These are phyloP conservation scores for Hevea brasiliensis DNA, from an alignment of 345 rosid species.

Conservation along the genomic window DNA sequence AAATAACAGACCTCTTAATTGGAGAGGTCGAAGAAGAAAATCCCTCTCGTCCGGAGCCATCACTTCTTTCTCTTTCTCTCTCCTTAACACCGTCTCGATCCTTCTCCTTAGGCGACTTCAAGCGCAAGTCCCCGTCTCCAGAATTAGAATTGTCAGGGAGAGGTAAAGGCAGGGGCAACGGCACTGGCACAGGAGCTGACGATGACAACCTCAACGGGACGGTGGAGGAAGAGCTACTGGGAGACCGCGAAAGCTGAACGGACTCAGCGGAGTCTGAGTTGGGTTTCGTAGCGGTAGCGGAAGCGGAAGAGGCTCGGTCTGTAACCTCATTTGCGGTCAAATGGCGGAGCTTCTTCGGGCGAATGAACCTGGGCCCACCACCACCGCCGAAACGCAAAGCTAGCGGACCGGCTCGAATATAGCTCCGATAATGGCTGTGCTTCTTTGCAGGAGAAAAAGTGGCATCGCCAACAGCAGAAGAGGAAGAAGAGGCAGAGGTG, in stretches of 20 bases:
- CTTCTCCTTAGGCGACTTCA: conserved; percentile 39
- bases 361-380: conserved; percentile 42
- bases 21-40: conserved; percentile 38
- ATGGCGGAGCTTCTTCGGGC: conserved; percentile 61
- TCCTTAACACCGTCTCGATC: conserved; percentile 32
- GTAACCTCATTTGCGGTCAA: conserved; percentile 49
- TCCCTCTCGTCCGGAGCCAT: conserved; percentile 32
- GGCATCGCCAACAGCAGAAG: neutral
- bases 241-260: conserved; percentile 29
- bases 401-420: conserved; percentile 9
- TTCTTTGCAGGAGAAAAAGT: neutral
- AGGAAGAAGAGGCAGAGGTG: conserved; percentile 26
- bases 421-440: neutral
- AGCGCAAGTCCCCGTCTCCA: conserved; percentile 38
- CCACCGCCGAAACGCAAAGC: conserved; percentile 22
- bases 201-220: conserved; percentile 27
- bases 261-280: conserved; percentile 14
- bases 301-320: neutral
- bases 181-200: conserved; percentile 40
- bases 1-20: conserved; percentile 37
- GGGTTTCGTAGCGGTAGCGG: conserved; percentile 21
- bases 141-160: conserved; percentile 34
- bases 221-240: conserved; percentile 20
- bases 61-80: conserved; percentile 23
- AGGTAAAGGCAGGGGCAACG: conserved; percentile 62